A percentile compares a stretch with the other conserved stretches of the same genome.
Evolutionary conservation across 2,329 filamentous ascomycete species (phyloP).

Genomic region (Botrytis medusae): DNA sequence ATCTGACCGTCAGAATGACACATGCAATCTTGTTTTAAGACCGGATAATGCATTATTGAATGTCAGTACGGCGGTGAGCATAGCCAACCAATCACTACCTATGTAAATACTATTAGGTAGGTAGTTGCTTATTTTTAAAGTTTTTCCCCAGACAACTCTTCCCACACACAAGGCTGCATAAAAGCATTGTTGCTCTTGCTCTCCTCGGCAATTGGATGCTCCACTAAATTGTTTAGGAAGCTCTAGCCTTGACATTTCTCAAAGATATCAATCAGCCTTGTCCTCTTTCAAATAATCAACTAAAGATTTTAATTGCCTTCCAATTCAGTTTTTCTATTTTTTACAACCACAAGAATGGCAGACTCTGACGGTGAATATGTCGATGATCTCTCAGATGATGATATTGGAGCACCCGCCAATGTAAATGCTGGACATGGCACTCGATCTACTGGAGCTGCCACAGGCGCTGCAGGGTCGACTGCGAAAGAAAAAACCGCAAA

Average conservation of each 20-base stretch:
- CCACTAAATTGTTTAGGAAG: neutral
- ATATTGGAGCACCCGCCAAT: slow-evolving; percentile 46
- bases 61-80: neutral
- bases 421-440: slow-evolving; percentile 33
- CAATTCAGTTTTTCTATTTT: neutral
- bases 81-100: neutral
- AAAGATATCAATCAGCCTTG: slow-evolving; percentile 22
- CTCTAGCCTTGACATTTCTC: slow-evolving; percentile 17
- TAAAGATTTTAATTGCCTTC: neutral
- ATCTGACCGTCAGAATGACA: slow-evolving; percentile 7
- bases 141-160: neutral
- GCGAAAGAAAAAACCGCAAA: slow-evolving; percentile 37
- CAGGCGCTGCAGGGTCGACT: slow-evolving; percentile 31
- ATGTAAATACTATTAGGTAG: neutral
- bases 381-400: slow-evolving; percentile 64
- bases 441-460: slow-evolving; percentile 36
- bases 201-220: slow-evolving; percentile 9
- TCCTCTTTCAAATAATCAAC: neutral
- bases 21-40: neutral
- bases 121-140: neutral
- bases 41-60: neutral
- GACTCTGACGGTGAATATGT: slow-evolving; percentile 73
- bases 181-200: slow-evolving; percentile 2
- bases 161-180: neutral
- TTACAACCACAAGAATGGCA: slow-evolving; percentile 52